phyloP scores from a whole-genome alignment of 169 alveolate species.

The Amoebophrya sp. region DNA sequence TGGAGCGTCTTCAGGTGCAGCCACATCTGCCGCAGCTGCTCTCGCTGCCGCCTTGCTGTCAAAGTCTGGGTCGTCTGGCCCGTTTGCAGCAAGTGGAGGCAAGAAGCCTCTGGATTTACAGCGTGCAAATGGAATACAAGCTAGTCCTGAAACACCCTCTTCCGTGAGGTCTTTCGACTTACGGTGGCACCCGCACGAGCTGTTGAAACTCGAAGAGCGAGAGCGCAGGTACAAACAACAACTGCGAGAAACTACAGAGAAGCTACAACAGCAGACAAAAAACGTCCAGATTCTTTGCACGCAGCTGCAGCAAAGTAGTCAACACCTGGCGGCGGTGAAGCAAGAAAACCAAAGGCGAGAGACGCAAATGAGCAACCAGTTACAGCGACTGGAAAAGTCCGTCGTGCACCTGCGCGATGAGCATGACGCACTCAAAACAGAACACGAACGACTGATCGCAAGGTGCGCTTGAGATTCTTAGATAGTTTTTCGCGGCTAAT shows the following conservation, averaged over 20 bases:
- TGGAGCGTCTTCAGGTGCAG: background rate
- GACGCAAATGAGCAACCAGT: background rate
- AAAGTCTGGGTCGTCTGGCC: background rate
- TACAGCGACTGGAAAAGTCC: background rate
- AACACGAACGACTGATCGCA: background rate
- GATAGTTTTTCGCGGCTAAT: too few relatives aligned
- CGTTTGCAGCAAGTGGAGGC: background rate
- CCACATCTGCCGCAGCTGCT: background rate
- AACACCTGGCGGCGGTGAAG: background rate
- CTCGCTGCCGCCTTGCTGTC: background rate
- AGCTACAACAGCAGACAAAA: background rate
- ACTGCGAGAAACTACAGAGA: background rate
- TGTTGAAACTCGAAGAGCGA: background rate
- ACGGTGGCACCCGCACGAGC: conserved; percentile 15
- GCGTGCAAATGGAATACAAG: too few relatives aligned
- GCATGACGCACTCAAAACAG: background rate
- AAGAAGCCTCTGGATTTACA: background rate
- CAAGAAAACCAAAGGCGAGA: background rate
- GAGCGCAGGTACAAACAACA: background rate
- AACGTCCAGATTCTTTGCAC: background rate
- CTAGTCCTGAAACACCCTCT: too few relatives aligned
- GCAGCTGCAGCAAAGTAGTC: background rate
- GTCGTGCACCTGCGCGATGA: background rate
- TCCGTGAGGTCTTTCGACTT: background rate
- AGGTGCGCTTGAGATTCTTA: too few relatives aligned